phyloP scores from a whole-genome alignment of 768 basidiomycete species.

The Suillus americanus region DNA sequence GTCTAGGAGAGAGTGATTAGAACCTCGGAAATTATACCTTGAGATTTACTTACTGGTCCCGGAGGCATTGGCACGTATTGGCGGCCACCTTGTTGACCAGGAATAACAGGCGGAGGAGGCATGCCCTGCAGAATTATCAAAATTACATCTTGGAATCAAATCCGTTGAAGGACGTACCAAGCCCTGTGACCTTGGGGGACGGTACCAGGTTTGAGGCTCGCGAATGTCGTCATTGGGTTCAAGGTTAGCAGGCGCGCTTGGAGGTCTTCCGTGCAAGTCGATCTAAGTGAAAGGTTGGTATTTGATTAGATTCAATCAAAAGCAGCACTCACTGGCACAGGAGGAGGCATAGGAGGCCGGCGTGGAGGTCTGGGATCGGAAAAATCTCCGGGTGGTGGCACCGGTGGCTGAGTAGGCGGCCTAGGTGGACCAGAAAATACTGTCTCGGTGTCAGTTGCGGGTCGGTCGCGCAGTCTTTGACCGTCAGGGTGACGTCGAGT shows the following conservation, averaged over 20 bases:
- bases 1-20: conserved; percentile 39
- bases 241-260: conserved; percentile 23
- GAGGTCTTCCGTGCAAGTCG: conserved; percentile 11
- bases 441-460: neutral
- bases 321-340: conserved; percentile 19
- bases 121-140: conserved; percentile 17
- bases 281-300: neutral
- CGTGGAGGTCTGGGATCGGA: neutral
- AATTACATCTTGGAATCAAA: neutral
- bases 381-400: conserved; percentile 14
- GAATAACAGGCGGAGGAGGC: conserved; percentile 29
- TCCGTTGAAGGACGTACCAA: conserved; percentile 13
- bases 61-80: conserved; percentile 48
- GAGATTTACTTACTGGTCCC: conserved; percentile 48
- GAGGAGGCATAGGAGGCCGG: conserved; percentile 22
- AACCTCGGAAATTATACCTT: neutral
- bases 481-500: neutral
- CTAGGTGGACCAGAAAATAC: neutral
- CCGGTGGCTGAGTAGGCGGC: neutral
- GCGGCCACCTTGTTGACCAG: conserved; percentile 21
- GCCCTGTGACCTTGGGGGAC: conserved; percentile 10
- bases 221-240: conserved; percentile 17
- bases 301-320: neutral
- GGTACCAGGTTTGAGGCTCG: conserved; percentile 26
- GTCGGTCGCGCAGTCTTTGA: neutral